These are phyloP conservation scores for Cyclotella choctawhatcheeana DNA, from an alignment of 108 stramenopile genomes.

Conservation along the genomic window DNA sequence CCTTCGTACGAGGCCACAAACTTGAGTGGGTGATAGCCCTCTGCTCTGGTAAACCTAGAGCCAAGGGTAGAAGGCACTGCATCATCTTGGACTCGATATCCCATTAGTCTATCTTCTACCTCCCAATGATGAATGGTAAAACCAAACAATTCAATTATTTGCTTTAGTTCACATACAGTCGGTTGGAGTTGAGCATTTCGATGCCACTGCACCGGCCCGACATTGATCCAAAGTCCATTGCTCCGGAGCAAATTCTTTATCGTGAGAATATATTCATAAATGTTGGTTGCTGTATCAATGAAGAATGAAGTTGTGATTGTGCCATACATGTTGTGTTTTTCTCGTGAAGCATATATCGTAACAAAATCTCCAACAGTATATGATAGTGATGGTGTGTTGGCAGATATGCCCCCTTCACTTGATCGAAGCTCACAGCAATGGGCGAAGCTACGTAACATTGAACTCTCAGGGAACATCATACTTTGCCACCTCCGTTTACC, in stretches of 20 bases:
- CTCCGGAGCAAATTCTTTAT: constrained; percentile 50
- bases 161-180: constrained; percentile 68
- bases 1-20: constrained; percentile 24
- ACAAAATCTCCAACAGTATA: constrained; percentile 84
- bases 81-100: constrained; percentile 69
- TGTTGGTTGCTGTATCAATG: constrained; percentile 85
- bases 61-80: constrained; percentile 5
- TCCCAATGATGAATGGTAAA: constrained; percentile 70
- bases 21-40: constrained; percentile 17
- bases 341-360: constrained; percentile 40
- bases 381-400: constrained; percentile 55
- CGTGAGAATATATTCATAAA: constrained; percentile 71
- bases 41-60: constrained; percentile 13
- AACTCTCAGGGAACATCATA: constrained; percentile 57
- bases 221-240: constrained; percentile 81
- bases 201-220: constrained; percentile 90
- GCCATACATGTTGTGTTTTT: constrained; percentile 49
- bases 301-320: constrained; percentile 83
- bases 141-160: constrained; percentile 59
- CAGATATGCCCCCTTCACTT: neutral
- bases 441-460: neutral
- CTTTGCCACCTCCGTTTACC: constrained; percentile 62
- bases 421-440: constrained; percentile 1
- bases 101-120: constrained; percentile 56
- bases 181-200: constrained; percentile 68